Base-by-base conservation (phyloP, 805 yeast genomes). In the Yamadazyma scolyti region DNA sequence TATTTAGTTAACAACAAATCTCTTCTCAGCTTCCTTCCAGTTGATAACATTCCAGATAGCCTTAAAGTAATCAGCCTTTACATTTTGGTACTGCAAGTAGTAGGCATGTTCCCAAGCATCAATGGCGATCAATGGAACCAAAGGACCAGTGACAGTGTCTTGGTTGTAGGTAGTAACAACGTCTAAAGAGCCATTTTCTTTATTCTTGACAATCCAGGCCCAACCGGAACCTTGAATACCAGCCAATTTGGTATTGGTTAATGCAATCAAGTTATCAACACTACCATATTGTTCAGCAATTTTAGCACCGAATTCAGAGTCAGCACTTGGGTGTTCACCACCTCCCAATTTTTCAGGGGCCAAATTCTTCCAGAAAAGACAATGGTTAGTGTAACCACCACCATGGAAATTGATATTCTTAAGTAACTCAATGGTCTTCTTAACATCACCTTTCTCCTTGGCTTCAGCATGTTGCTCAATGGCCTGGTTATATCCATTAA, bases 21-120 rank as follows among this genome's bases (percentile, higher is more conserved):
- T 65, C 55, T 58, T 58, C 49, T 65, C 75, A 36, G 75, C 75
- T 46, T 60, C 68, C 36, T 57, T 59, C 75, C 75, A 70, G 57
- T 65, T 69, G 41, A 70, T 58, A 27, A 70, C 75, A 39, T 67
- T 65, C 70, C 72, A 69, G 41, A 70, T 64, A 30, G 71, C 69
- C 48, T 68, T 68, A 47, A 69, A 67, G 48, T 69, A 69, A 46
- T 66, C 73, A 12, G 54, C 70, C 48, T 70, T 70, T 37, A 64
- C 72, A 44, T 70, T 70, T 46, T 70, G 72, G 52, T 69, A 70
- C 43, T 70, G 75, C 47, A 70, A 65, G 54, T 70, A 70, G 52
- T 69, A 70, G 35, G 75, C 75, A 44, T 70, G 75, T 47, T 70
- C 75, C 75, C 75, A 70, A 33, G 73, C 73, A 51, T 70, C 75